A percentile compares a stretch with the other conserved stretches of the same genome.
Evolutionary conservation across 768 basidiomycete genomes (phyloP).

Genomic region (Tremella yokohamensis): DNA sequence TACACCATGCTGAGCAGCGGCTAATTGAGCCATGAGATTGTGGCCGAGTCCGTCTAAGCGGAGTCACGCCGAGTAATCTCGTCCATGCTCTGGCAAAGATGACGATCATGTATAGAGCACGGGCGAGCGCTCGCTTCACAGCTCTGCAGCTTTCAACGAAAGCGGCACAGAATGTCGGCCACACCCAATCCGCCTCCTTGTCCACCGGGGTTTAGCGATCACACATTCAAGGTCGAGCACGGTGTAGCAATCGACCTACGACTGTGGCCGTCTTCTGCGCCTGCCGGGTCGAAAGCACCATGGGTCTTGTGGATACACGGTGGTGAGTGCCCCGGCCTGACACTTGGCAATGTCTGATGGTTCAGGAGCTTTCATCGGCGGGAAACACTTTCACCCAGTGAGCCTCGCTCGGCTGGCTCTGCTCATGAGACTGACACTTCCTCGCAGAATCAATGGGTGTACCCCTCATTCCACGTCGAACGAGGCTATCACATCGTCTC

Average conservation of each 20-base stretch:
- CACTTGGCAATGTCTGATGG: too few relatives aligned
- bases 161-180: too few relatives aligned
- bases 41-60: too few relatives aligned
- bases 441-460: constrained; percentile 12
- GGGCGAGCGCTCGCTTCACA: too few relatives aligned
- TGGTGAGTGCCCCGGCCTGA: not conserved
- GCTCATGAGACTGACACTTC: constrained; percentile 12
- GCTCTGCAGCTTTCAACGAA: too few relatives aligned
- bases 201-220: constrained; percentile 12
- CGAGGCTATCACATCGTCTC: constrained; percentile 18
- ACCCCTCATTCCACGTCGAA: constrained; percentile 7
- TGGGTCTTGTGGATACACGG: constrained; percentile 21
- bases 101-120: too few relatives aligned
- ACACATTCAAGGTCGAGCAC: constrained; percentile 15
- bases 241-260: constrained; percentile 17
- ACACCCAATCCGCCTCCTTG: not conserved
- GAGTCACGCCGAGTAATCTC: too few relatives aligned
- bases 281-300: constrained; percentile 4
- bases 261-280: constrained; percentile 12
- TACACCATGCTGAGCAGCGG: too few relatives aligned
- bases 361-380: not conserved
- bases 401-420: constrained; percentile 6
- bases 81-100: too few relatives aligned
- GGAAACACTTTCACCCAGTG: constrained; percentile 2
- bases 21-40: too few relatives aligned